A percentile compares a stretch with the other conserved stretches of the same genome.
Evolutionary conservation across 768 basidiomycete genomes (phyloP).

Genomic region (Tylopilus cervinicoccineus): DNA sequence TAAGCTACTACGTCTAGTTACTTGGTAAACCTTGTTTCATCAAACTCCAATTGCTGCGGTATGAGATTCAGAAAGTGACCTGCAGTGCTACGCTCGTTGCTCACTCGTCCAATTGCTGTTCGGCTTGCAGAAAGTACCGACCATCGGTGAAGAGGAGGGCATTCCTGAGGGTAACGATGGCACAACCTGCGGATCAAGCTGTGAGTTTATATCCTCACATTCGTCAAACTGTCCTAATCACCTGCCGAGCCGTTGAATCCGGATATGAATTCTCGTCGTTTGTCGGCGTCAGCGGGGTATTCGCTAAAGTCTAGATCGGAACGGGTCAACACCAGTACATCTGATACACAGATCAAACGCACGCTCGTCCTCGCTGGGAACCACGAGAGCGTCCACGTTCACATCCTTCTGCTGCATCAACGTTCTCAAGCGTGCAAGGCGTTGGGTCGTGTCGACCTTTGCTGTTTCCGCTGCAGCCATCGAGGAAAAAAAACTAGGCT

Average conservation of each 20-base stretch:
- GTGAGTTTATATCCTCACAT: conserved; percentile 2
- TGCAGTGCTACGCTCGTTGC: conserved; percentile 12
- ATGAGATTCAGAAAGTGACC: conserved; percentile 1
- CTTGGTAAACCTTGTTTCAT: conserved; percentile 92
- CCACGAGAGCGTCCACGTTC: conserved; percentile 68
- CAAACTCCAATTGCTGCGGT: conserved; percentile 77
- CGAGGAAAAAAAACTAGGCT: conserved; percentile 9
- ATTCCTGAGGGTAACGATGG: conserved; percentile 63
- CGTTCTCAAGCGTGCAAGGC: conserved; percentile 60
- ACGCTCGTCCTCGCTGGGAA: conserved; percentile 95
- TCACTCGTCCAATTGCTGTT: conserved; percentile 81
- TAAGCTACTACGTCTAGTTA: conserved; percentile 19
- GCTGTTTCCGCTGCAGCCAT: conserved; percentile 38
- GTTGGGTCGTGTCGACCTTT: conserved; percentile 58
- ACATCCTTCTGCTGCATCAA: conserved; percentile 58
- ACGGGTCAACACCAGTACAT: background rate
- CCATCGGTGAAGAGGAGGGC: conserved; percentile 95
- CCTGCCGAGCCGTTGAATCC: conserved; percentile 95
- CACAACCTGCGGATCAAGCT: conserved; percentile 53
- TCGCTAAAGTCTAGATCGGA: conserved; percentile 74
- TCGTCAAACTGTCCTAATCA: conserved; percentile 23
- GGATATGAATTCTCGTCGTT: conserved; percentile 83
- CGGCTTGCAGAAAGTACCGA: conserved; percentile 91
- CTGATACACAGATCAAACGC: conserved; percentile 27
- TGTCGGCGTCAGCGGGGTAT: conserved; percentile 81